Evolutionary conservation across 495 filamentous ascomycete genomes (phyloP), one percentile per base, ranked within the genome.

Genomic region (Thozetella sp.): DNA sequence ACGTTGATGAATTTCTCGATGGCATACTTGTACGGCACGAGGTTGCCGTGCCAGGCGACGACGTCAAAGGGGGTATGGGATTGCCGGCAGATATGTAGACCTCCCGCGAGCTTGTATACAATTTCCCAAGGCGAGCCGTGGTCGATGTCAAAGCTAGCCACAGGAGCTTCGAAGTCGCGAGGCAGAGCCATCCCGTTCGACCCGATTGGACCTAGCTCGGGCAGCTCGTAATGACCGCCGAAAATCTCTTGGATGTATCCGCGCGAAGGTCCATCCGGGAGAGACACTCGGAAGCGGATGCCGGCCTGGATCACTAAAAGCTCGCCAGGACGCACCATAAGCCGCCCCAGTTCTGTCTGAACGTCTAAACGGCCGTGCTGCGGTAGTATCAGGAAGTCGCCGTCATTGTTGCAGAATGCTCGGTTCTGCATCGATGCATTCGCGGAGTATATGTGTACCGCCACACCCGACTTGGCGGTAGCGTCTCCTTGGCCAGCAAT

Each of bases 241-340:
- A 93, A 94, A 0, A 93, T 79, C 72, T 95, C 91, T 52, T 91
- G 84, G 46, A 93, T 88, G 67, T 93, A 95, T 53, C 91, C 91
- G 62, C 90, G 30, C 30, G 30, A 85, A 2, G 86, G 84, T 13
- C 88, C 87, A 9, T 78, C 67, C 1, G 69, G 66, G 0, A 92
- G 81, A 48, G 82, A 84, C 13, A 90, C 90, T 56, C 83, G 84
- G 75, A 91, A 91, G 68, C 86, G 83, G 60, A 94, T 80, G 56
- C 91, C 91, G 22, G 91, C 84, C 1, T 91, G 91, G 54, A 95
- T 90, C 15, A 95, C 89, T 53, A 84, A 87, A 55, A 95, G 92
- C 72, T 95, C 91, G 69, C 91, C 90, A 0, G 91, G 91, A 19
- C 89, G 84, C 13, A 95, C 82, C 25, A 93, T 76, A 17, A 95